phyloP scores from a whole-genome alignment of 306 rosid genomes.

The Glycine tomentella region DNA sequence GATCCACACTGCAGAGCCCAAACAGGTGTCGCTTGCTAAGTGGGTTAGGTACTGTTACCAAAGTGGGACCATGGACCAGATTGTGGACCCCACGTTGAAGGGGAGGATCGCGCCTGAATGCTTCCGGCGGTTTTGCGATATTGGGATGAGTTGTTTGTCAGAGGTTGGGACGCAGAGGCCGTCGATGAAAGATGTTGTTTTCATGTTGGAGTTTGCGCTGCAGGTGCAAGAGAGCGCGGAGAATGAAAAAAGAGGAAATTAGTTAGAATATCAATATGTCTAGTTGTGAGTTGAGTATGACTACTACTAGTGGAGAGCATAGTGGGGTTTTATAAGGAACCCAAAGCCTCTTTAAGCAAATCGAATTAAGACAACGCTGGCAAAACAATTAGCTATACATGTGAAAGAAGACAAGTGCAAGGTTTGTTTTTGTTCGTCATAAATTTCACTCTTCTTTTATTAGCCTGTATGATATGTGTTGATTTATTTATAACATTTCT shows the following conservation, averaged over 20 bases:
- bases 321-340: too few relatives aligned
- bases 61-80: constrained; percentile 40
- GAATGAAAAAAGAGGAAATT: neutral
- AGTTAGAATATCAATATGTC: constrained; percentile 37
- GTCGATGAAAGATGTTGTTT: constrained; percentile 67
- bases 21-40: constrained; percentile 51
- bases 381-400: too few relatives aligned
- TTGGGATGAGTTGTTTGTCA: constrained; percentile 54
- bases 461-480: too few relatives aligned
- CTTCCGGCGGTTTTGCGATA: constrained; percentile 49
- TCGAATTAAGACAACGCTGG: too few relatives aligned
- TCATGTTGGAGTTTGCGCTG: constrained; percentile 56
- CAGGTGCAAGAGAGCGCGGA: constrained; percentile 64
- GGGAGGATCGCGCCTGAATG: constrained; percentile 47
- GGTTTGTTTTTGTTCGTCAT: too few relatives aligned
- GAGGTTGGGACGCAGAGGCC: constrained; percentile 62
- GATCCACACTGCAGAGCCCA: constrained; percentile 1
- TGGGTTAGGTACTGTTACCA: constrained; percentile 51
- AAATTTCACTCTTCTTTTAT: too few relatives aligned
- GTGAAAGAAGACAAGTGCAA: too few relatives aligned
- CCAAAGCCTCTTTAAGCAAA: too few relatives aligned
- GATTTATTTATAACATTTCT: too few relatives aligned
- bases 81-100: constrained; percentile 58
- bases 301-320: too few relatives aligned
- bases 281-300: too few relatives aligned